Base-by-base conservation (phyloP, 345 rosid genomes). In the Pseudoturritis turrita region DNA sequence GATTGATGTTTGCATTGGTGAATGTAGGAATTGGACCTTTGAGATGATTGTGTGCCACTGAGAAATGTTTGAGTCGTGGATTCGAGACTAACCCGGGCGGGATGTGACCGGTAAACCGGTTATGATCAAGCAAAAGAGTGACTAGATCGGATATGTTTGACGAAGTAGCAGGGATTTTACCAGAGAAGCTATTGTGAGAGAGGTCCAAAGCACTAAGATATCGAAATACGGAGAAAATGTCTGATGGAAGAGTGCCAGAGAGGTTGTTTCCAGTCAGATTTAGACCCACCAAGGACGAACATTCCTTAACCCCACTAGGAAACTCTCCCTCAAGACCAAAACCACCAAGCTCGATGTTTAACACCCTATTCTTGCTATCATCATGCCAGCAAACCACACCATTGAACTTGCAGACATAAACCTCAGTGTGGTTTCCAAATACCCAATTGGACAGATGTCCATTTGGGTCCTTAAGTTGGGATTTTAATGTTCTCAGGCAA, bases 381-480 rank as follows among this genome's bases (percentile, higher is more conserved):
- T 5, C 0, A 23, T 35, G 6, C 75, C 72, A 74, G 26, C 79
- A 75, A 0, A 6, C 10, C 3, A 81, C 76, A 11, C 85, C 85
- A 1, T 0, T 1, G 33, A 81, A 81, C 0, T 1, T 1, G 56
- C 80, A 68, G 35, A 75, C 29, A 47, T 17, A 59, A 21, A 72
- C 79, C 4, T 69, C 23, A 5, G 57, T 47, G 0, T 2, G 0
- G 44, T 71, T 66, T 55, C 14, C 31, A 67, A 77, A 70, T 51
- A 53, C 17, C 79, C 78, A 79, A 19, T 10, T 45, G 15, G 44
- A 13, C 74, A 88, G 75, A 81, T 75, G 62, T 47, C 29, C 33
- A 1, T 35, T 13, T 23, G 91, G 89, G 35, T 88, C 95, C 29
- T 78, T 25, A 2, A 88, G 76, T 4, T 89, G 83, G 1, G 6